These are phyloP conservation scores for Dendrobium chrysotoxum DNA, from an alignment of 106 monocot species.

Conservation along the genomic window DNA sequence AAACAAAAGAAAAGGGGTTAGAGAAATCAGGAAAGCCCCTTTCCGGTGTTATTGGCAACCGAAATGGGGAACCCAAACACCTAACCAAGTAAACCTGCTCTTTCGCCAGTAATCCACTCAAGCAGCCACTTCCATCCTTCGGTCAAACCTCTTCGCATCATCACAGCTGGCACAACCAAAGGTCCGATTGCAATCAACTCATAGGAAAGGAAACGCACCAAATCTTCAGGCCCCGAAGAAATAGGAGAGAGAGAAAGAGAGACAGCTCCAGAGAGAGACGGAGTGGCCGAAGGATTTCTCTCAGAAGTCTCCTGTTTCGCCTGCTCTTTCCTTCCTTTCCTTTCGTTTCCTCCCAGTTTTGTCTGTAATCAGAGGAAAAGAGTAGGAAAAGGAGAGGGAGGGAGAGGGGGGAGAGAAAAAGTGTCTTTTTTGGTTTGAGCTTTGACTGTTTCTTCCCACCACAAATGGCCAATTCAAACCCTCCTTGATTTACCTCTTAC, in stretches of 20 bases:
- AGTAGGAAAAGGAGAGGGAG: neutral
- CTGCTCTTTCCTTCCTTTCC: neutral
- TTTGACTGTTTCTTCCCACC: neutral
- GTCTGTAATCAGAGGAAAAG: neutral
- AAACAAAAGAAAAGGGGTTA: no score
- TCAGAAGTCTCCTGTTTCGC: neutral
- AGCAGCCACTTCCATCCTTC: neutral
- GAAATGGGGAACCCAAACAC: no score
- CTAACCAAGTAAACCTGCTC: neutral
- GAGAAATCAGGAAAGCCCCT: no score
- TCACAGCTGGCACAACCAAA: neutral
- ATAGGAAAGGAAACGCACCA: neutral
- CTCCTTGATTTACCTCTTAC: neutral
- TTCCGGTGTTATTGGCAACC: no score
- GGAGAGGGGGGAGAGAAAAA: neutral
- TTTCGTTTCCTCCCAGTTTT: neutral
- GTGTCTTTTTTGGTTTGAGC: neutral
- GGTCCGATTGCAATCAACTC: neutral
- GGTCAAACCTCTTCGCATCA: neutral
- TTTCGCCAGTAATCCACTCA: neutral
- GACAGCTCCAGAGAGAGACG: neutral
- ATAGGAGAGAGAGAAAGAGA: neutral
- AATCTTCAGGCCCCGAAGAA: no score
- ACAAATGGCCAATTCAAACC: slow-evolving; percentile 2
- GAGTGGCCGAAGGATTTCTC: neutral